Evolutionary conservation across 202 grass and related monocot genomes (phyloP), one percentile per base, ranked within the genome.

Genomic region (Cymbopogon flexuosus): DNA sequence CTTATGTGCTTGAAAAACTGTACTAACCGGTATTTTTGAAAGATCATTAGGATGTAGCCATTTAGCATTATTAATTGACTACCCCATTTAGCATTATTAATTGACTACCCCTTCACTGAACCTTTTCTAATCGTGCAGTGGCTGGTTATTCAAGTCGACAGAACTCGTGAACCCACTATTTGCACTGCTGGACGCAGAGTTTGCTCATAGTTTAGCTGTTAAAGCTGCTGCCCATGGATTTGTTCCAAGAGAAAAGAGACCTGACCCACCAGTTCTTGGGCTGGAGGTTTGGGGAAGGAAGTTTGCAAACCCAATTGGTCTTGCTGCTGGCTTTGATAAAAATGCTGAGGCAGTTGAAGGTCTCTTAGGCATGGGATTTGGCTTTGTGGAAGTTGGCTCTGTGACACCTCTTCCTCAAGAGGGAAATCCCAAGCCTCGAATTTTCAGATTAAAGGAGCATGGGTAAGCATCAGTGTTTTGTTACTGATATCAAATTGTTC

Each of bases 261-360:
- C 90, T 24, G 96, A 99, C 60, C 90, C 88, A 76, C 43, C 82
- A 65, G 90, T 89, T 89, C 88, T 99, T 21, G 80, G 88, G 46
- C 41, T 99, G 73, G 92, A 93, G 63, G 83, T 99, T 42, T 99
- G 96, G 92, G 90, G 92, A 19, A 87, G 87, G 52, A 99, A 95
- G 51, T 96, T 99, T 74, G 60, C 90, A 8, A 99, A 99, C 79
- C 96, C 96, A 62, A 79, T 99, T 40, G 96, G 96, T 18, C 85
- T 99, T 71, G 96, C 96, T 52, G 96, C 96, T 79, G 96, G 96
- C 63, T 99, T 99, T 75, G 96, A 99, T 86, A 99, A 99, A 88
- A 91, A 99, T 84, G 96, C 92, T 6, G 85, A 96, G 87, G 96
- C 96, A 67, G 83, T 99, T 72, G 96, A 99, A 86, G 88, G 90